These are phyloP conservation scores for Kodamaea neixiangensis DNA, from an alignment of 805 yeast genomes.

Conservation along the genomic window DNA sequence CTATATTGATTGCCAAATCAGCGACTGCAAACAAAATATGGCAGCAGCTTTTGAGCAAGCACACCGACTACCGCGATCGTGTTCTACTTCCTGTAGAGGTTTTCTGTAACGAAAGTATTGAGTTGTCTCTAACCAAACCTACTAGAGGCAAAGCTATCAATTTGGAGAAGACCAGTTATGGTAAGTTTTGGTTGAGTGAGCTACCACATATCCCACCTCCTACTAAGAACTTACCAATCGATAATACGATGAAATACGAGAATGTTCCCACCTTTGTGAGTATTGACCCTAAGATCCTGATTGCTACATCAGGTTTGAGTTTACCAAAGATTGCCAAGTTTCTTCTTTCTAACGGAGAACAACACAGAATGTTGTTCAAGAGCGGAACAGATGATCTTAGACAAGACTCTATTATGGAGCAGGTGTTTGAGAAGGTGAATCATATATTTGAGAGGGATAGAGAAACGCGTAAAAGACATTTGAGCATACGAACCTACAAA, in stretches of 20 bases:
- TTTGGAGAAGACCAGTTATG: conserved; percentile 31
- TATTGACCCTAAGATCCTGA: conserved; percentile 47
- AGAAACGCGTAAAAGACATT: conserved; percentile 54
- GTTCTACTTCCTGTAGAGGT: conserved; percentile 47
- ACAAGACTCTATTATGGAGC: conserved; percentile 98
- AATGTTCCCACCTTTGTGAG: conserved; percentile 47
- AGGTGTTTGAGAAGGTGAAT: conserved; percentile 88
- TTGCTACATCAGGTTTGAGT: conserved; percentile 86
- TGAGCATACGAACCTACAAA: conserved; percentile 78
- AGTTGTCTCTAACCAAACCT: conserved; percentile 50
- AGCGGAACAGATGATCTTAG: conserved; percentile 89
- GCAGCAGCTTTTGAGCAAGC: conserved; percentile 32
- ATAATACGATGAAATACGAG: conserved; percentile 45
- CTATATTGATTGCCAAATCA: conserved; percentile 50
- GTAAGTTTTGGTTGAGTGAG: conserved; percentile 44
- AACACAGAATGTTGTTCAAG: conserved; percentile 66
- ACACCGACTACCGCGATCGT: conserved; percentile 22
- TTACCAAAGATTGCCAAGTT: conserved; percentile 77
- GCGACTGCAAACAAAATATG: conserved; percentile 50
- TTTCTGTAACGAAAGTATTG: conserved; percentile 53
- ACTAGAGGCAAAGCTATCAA: conserved; percentile 33
- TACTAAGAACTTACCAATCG: conserved; percentile 48
- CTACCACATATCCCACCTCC: conserved; percentile 70
- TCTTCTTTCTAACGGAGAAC: conserved; percentile 55
- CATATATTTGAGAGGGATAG: conserved; percentile 56